Conservation (phyloP, 345 rosid species). For the Eucalyptus tenuipes region DNA sequence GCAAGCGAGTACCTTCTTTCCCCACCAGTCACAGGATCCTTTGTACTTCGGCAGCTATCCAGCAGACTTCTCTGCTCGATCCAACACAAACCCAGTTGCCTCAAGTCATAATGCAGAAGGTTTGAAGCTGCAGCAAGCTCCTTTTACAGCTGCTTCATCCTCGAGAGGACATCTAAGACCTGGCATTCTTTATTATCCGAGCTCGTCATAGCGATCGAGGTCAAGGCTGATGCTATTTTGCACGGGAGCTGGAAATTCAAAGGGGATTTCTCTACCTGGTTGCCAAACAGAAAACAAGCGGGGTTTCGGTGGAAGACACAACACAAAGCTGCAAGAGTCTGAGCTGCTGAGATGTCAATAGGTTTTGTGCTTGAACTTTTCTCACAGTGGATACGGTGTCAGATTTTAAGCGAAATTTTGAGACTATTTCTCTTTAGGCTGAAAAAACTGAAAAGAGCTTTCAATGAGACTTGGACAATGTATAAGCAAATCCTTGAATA, state of each 20-base stretch:
- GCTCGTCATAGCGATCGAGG: conserved; percentile 14
- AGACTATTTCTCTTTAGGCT: not conserved
- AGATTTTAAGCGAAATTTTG: not conserved
- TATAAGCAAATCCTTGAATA: not conserved
- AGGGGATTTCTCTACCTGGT: not conserved
- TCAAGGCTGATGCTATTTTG: not conserved
- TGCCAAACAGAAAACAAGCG: not conserved
- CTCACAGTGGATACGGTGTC: not conserved
- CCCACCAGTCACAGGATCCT: conserved; percentile 20
- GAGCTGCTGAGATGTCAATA: not conserved
- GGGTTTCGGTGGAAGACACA: not conserved
- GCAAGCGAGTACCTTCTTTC: not conserved
- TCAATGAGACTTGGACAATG: not conserved
- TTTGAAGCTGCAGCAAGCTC: conserved; percentile 14
- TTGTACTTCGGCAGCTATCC: not conserved
- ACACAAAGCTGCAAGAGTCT: not conserved
- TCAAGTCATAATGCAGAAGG: conserved; percentile 32
- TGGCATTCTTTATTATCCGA: conserved; percentile 21
- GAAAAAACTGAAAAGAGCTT: not conserved
- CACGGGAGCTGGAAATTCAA: not conserved
- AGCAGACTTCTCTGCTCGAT: not conserved
- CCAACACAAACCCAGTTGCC: conserved; percentile 15
- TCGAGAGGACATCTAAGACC: conserved; percentile 19
- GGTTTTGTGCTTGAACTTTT: not conserved
- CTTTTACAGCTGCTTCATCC: conserved; percentile 14